These are phyloP conservation scores for Debaryomyces maramus DNA, from an alignment of 805 yeast species.

Conservation along the genomic window DNA sequence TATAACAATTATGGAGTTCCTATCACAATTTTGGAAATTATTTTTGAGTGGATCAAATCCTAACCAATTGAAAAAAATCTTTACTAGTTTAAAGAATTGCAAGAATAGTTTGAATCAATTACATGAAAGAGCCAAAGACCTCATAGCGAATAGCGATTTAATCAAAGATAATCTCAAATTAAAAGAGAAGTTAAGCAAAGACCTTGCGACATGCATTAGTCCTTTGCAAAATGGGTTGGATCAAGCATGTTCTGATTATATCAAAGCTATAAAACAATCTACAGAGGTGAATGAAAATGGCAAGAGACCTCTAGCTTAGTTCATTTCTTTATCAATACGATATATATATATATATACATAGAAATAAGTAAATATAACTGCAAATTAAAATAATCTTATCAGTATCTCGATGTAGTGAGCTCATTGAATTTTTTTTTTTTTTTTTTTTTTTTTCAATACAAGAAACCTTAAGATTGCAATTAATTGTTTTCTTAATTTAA, in stretches of 20 bases:
- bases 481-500: constrained; percentile 3
- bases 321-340: not conserved
- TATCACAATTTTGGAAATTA: constrained; percentile 45
- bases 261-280: constrained; percentile 24
- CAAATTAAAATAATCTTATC: not conserved
- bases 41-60: constrained; percentile 39
- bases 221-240: constrained; percentile 33
- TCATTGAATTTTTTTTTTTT: constrained; percentile 5
- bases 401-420: not conserved
- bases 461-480: constrained; percentile 2
- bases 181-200: constrained; percentile 33
- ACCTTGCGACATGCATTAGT: constrained; percentile 31
- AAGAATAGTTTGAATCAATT: constrained; percentile 28
- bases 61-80: constrained; percentile 37
- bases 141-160: constrained; percentile 24
- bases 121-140: constrained; percentile 20
- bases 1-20: constrained; percentile 41
- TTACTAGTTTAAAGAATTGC: constrained; percentile 35
- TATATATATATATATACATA: not conserved
- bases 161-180: constrained; percentile 29
- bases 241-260: constrained; percentile 37
- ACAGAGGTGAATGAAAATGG: constrained; percentile 32
- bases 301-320: constrained; percentile 24
- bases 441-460: not conserved
- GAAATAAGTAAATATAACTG: not conserved